Percentiles rank a stretch among this genome's conserved stretches.
These are phyloP conservation scores for Cystobasidium tubakii DNA, from an alignment of 768 basidiomycete genomes.

Conservation along the genomic window DNA sequence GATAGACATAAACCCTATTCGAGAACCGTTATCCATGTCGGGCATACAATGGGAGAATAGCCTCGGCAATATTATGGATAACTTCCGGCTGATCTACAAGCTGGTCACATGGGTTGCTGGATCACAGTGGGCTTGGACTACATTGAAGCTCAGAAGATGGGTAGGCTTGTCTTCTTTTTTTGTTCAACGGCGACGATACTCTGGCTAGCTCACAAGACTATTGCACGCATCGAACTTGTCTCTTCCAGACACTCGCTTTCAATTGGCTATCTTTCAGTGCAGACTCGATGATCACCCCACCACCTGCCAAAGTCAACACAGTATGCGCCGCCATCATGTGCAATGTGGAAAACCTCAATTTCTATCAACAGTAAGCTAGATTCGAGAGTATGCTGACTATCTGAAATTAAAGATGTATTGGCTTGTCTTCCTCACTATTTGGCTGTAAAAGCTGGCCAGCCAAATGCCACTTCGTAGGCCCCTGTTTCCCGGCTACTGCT, in stretches of 20 bases:
- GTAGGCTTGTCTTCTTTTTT: not conserved
- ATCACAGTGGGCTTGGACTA: slow-evolving; percentile 13
- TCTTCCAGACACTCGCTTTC: slow-evolving; percentile 27
- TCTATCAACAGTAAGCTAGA: slow-evolving; percentile 18
- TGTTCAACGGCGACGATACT: too few species aligned
- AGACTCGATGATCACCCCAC: slow-evolving; percentile 20
- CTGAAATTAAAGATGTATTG: too few species aligned
- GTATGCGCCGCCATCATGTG: slow-evolving; percentile 26
- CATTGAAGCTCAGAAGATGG: slow-evolving; percentile 11
- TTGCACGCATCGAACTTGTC: too few species aligned
- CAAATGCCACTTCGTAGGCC: slow-evolving; percentile 14
- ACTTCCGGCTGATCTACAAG: not conserved
- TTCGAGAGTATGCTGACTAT: not conserved
- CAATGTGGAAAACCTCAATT: slow-evolving; percentile 20
- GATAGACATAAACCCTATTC: slow-evolving; percentile 9
- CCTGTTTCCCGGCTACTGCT: not conserved
- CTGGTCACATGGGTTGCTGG: slow-evolving; percentile 4
- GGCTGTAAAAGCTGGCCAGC: not conserved
- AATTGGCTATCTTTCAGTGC: slow-evolving; percentile 11
- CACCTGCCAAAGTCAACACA: not conserved
- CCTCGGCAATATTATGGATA: not conserved
- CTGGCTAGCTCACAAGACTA: too few species aligned
- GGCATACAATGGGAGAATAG: slow-evolving; percentile 12
- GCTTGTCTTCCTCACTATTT: too few species aligned
- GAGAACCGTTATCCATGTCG: slow-evolving; percentile 18